Percentiles rank a stretch among this genome's conserved stretches.
phyloP scores from a whole-genome alignment of 257 asterid species.

The Eucommia ulmoides region DNA sequence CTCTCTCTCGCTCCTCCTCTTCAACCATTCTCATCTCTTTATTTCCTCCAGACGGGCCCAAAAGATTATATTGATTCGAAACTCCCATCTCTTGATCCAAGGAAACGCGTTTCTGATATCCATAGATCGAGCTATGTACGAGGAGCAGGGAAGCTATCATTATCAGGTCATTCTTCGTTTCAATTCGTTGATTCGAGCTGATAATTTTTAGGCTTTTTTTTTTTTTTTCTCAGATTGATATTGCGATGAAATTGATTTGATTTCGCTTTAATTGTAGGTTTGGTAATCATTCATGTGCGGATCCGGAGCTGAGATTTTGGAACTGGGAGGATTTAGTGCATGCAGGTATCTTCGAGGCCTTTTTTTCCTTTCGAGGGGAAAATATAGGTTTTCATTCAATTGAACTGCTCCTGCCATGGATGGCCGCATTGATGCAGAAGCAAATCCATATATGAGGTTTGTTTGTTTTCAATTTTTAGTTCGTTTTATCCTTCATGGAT shows the following conservation, averaged over 20 bases:
- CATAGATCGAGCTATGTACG: no score
- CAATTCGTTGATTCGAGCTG: background rate
- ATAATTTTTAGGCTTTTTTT: no score
- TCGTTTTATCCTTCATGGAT: background rate
- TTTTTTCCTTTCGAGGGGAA: background rate
- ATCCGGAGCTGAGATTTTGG: background rate
- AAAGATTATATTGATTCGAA: no score
- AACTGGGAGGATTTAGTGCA: background rate
- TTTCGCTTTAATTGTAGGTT: background rate
- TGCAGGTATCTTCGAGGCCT: background rate
- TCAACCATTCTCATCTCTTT: no score
- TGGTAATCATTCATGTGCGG: background rate
- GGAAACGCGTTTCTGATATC: no score
- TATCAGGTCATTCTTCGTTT: background rate
- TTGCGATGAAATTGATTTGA: background rate
- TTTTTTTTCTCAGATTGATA: background rate
- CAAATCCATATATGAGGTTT: constrained; percentile 57
- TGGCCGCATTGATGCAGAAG: constrained; percentile 16
- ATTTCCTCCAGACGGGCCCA: no score
- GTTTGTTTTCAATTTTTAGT: constrained; percentile 4
- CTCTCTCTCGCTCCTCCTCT: no score
- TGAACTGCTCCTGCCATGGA: background rate
- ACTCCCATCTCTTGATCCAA: no score
- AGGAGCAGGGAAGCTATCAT: no score
- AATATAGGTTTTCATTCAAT: background rate